phyloP scores from a whole-genome alignment of 2,329 filamentous ascomycete species.

The Escovopsis weberi region DNA sequence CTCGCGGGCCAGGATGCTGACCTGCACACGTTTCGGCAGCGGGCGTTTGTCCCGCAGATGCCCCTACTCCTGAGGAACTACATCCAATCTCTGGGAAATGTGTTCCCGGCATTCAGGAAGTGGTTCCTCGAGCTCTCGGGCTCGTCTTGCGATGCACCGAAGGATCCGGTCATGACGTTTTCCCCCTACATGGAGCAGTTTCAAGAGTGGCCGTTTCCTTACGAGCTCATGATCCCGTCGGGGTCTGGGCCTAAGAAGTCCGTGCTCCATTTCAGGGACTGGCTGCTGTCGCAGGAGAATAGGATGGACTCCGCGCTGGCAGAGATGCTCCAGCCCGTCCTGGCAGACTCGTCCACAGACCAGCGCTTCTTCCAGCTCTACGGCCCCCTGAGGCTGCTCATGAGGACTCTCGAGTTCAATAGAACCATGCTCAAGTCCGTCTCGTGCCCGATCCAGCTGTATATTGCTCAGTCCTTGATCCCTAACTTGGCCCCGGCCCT shows the following conservation, averaged over 20 bases:
- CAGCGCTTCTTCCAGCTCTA: conserved; percentile 40
- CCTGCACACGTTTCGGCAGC: conserved; percentile 34
- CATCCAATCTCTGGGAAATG: conserved; percentile 18
- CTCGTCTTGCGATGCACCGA: conserved; percentile 38
- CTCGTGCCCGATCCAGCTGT: conserved; percentile 37
- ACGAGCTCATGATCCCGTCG: conserved; percentile 21
- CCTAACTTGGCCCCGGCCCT: conserved; percentile 49
- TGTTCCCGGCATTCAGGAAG: conserved; percentile 37
- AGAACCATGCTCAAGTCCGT: conserved; percentile 5
- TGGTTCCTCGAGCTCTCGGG: conserved; percentile 42
- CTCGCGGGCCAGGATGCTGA: conserved; percentile 4
- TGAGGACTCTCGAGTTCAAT: conserved; percentile 40
- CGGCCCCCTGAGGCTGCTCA: conserved; percentile 50
- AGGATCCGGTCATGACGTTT: conserved; percentile 3
- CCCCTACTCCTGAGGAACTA: conserved; percentile 36
- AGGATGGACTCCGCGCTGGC: conserved; percentile 17
- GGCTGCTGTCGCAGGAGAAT: conserved; percentile 13
- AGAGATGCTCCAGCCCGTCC: conserved; percentile 15
- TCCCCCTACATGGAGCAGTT: conserved; percentile 18
- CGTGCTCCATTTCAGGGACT: conserved; percentile 14
- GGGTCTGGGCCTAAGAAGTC: conserved; percentile 6
- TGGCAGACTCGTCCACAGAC: conserved; percentile 8
- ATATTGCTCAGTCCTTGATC: conserved; percentile 73
- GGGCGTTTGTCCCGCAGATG: conserved; percentile 35
- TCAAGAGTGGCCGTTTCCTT: conserved; percentile 20